phyloP scores from a whole-genome alignment of 306 rosid genomes.

The Quercus aquifolioides region DNA sequence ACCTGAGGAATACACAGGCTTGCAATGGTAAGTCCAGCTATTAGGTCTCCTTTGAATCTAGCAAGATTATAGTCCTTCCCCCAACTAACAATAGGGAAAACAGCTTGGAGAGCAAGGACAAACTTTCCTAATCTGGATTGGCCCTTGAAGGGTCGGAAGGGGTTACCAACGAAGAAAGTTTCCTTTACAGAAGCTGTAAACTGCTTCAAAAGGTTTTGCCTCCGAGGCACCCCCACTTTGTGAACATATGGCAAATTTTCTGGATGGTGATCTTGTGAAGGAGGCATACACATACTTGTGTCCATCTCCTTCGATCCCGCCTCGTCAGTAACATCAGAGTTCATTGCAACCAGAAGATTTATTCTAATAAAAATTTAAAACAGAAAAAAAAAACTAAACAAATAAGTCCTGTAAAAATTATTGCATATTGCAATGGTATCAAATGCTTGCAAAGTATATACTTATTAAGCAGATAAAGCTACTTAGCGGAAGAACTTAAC shows the following conservation, averaged over 20 bases:
- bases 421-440: too few species aligned
- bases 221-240: constrained; percentile 81
- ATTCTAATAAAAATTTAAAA: too few species aligned
- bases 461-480: too few species aligned
- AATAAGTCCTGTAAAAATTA: too few species aligned
- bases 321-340: too few species aligned
- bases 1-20: constrained; percentile 99
- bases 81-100: constrained; percentile 83
- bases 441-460: too few species aligned
- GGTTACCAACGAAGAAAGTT: constrained; percentile 82
- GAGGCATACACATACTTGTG: too few species aligned
- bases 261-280: too few species aligned
- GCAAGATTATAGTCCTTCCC: constrained; percentile 58
- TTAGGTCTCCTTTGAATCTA: constrained; percentile 73
- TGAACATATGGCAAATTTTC: constrained; percentile 27
- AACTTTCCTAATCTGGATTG: constrained; percentile 58
- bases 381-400: too few species aligned
- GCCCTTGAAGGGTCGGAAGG: constrained; percentile 78
- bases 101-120: constrained; percentile 64
- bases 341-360: too few species aligned
- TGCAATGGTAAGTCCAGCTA: constrained; percentile 93
- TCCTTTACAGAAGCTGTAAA: constrained; percentile 60
- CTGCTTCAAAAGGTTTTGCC: constrained; percentile 71
- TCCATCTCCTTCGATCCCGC: too few species aligned
- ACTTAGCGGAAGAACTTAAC: too few species aligned